Base-by-base conservation (phyloP, 1,284 basidiomycete genomes). In the Prillingera fragicola region DNA sequence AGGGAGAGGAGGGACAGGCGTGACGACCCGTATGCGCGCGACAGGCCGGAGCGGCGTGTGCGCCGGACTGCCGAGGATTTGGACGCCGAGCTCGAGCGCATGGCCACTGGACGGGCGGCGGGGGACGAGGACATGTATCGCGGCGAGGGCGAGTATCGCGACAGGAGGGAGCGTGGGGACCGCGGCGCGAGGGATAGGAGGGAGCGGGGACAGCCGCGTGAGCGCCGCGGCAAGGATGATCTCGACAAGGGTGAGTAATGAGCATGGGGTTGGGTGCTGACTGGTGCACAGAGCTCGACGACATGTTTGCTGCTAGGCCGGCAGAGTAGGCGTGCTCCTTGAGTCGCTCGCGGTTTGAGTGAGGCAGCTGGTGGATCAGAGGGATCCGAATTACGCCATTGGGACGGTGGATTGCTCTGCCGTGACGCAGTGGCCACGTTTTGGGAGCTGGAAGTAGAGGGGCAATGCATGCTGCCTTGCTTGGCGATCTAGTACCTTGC, bases 211-310 rank as follows among this genome's bases (percentile, higher is more conserved):
- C 39, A 39, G 41, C 41, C 55, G 27, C 23, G 44, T 10, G 45
- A 43, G 21, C 34, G 38, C 33, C 45, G 46, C 45, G 54, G 43
- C 5, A 58, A 55, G 42, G 66, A 65, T 7, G 66, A 64, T 43
- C 43, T 69, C 15, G 66, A 69, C 42, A 56, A 53, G 27, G 65
- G 65, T 68, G 39, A 59, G 59, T 50, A 9, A 2, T n/a, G n/a
- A 8, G 21, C 4, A 4, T 7, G 18, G 17, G 22, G 32, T 7
- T 25, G 19, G 14, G 3, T 28, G 38, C 49, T 39, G 37, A 46
- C 27, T 33, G 38, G 10, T n/a, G 1, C n/a, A 10, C 38, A 55
- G 55, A 57, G 37, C 42, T 57, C 7, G 55, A 57, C 33, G 48
- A 48, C 21, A 35, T 57, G 38, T 52, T 55, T 19, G 46, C 55